Evolutionary conservation across 306 rosid species (phyloP).

Genomic region (Cicer pinnatifidum): DNA sequence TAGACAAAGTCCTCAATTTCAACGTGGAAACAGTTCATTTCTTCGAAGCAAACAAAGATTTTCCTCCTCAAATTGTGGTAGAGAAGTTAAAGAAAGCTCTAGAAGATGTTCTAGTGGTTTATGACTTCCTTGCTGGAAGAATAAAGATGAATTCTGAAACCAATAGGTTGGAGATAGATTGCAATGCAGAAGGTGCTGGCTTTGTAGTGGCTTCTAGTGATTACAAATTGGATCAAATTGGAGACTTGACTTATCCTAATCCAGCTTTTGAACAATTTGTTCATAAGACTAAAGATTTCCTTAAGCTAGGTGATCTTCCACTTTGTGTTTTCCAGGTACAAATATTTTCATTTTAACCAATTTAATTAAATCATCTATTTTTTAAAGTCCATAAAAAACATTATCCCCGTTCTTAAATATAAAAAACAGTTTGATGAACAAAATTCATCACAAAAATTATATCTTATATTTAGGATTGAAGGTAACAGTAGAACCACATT

Average conservation of each 20-base stretch:
- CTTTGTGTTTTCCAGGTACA: conserved; percentile 69
- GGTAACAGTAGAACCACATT: too few species aligned
- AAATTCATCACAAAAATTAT: too few species aligned
- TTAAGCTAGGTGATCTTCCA: conserved; percentile 56
- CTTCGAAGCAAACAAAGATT: conserved; percentile 56
- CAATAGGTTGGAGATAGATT: conserved; percentile 65
- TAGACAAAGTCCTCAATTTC: conserved; percentile 73
- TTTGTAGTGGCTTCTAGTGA: conserved; percentile 71
- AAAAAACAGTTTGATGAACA: too few species aligned
- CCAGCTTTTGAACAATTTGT: conserved; percentile 67
- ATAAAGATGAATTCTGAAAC: conserved; percentile 49
- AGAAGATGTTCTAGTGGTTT: conserved; percentile 54
- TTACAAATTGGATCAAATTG: conserved; percentile 58
- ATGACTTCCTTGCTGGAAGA: conserved; percentile 73
- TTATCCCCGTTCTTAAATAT: too few species aligned
- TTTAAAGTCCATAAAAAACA: too few species aligned
- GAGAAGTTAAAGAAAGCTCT: conserved; percentile 56
- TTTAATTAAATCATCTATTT: not conserved
- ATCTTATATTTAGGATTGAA: too few species aligned
- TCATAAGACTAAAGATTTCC: conserved; percentile 50
- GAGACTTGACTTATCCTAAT: conserved; percentile 72
- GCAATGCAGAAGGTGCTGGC: conserved; percentile 66
- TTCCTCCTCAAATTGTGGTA: conserved; percentile 44
- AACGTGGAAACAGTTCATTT: conserved; percentile 72
- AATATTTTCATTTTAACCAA: not conserved